phyloP scores from a whole-genome alignment of 2,329 filamentous ascomycete genomes.

The Talaromyces sp. region DNA sequence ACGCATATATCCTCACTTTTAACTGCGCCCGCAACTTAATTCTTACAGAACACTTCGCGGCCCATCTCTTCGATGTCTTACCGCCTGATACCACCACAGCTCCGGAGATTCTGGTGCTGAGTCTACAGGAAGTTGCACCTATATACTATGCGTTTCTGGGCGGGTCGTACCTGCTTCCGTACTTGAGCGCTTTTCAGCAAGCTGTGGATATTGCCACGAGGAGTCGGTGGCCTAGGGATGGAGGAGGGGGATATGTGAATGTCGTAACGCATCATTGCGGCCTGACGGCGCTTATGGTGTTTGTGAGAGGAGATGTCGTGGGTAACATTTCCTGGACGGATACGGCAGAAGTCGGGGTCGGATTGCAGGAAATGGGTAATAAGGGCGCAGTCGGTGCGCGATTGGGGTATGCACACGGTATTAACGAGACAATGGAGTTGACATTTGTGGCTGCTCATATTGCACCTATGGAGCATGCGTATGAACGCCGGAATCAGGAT shows the following conservation, averaged over 20 bases:
- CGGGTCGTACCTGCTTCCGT: constrained; percentile 71
- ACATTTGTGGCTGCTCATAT: constrained; percentile 88
- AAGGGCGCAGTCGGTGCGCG: constrained; percentile 87
- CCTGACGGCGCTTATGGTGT: constrained; percentile 86
- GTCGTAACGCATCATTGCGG: constrained; percentile 72
- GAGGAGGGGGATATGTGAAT: constrained; percentile 58
- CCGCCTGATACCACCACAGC: constrained; percentile 44
- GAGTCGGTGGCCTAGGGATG: constrained; percentile 31
- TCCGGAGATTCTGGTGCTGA: constrained; percentile 64
- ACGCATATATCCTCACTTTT: constrained; percentile 79
- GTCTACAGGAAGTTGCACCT: constrained; percentile 84
- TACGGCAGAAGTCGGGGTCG: constrained; percentile 79
- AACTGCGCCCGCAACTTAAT: constrained; percentile 77
- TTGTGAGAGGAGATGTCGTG: constrained; percentile 62
- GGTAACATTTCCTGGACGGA: constrained; percentile 63
- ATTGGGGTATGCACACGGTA: constrained; percentile 54
- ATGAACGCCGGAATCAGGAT: constrained; percentile 74
- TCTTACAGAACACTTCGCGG: constrained; percentile 66
- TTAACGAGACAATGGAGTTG: constrained; percentile 56
- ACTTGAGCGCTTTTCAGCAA: constrained; percentile 67
- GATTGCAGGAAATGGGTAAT: constrained; percentile 84
- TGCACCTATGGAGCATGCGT: constrained; percentile 78
- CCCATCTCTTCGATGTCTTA: constrained; percentile 64
- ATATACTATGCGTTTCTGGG: constrained; percentile 82
- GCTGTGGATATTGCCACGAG: constrained; percentile 68